These are phyloP conservation scores for Schizosaccharomyces pombe DNA, from an alignment of 805 yeast genomes.

Conservation along the genomic window ASM294v3 CU329670.1:4746001-4746500, in stretches of 20 bases:
- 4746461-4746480: slow-evolving; percentile 82
- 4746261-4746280: slow-evolving; percentile 54
- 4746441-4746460: slow-evolving; percentile 57
- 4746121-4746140: neutral
- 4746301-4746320: neutral
- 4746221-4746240: slow-evolving; percentile 43
- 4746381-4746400: slow-evolving; percentile 50
- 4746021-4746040: slow-evolving; percentile 14
- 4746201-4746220: neutral
- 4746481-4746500: slow-evolving; percentile 65
- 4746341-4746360: slow-evolving; percentile 63
- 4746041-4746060: neutral
- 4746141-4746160: neutral
- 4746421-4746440: slow-evolving; percentile 57
- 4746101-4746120: neutral
- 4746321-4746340: slow-evolving; percentile 42
- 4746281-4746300: slow-evolving; percentile 18
- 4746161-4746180: no score
- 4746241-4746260: slow-evolving; percentile 44
- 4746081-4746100: slow-evolving; percentile 11
- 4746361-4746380: slow-evolving; percentile 47
- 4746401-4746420: slow-evolving; percentile 70
- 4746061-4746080: slow-evolving; percentile 15
- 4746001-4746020: neutral
- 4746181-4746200: neutral